Percentiles rank a stretch among this genome's conserved stretches.
Conservation (phyloP, 2,329 filamentous ascomycete genomes). For the Cladosporium phlei region DNA sequence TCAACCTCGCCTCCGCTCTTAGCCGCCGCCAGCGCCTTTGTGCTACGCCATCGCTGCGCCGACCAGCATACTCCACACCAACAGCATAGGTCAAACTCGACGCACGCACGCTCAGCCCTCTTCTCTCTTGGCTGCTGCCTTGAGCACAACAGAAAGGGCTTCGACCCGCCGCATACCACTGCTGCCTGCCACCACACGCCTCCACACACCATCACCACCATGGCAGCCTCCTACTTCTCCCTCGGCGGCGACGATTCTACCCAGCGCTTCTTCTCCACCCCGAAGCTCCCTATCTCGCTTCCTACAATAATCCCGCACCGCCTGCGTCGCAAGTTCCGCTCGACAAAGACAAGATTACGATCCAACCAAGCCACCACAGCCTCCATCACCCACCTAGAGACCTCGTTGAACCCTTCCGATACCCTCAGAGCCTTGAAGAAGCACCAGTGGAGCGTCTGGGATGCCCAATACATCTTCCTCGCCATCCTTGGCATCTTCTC, state of each 20-base stretch:
- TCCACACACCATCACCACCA: conserved; percentile 16
- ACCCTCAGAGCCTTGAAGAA: conserved; percentile 69
- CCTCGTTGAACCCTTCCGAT: conserved; percentile 74
- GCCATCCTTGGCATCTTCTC: conserved; percentile 74
- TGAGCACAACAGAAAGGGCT: conserved; percentile 19
- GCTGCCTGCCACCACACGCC: conserved; percentile 18
- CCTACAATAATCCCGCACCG: conserved; percentile 57
- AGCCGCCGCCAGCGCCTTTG: not conserved
- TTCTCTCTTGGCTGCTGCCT: conserved; percentile 21
- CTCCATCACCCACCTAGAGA: conserved; percentile 71
- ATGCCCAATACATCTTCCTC: conserved; percentile 77
- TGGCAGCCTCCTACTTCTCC: conserved; percentile 27
- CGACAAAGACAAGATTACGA: conserved; percentile 58
- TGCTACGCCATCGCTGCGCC: conserved; percentile 8
- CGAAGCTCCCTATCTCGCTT: conserved; percentile 45
- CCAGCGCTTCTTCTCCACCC: conserved; percentile 38
- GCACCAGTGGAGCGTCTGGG: conserved; percentile 76
- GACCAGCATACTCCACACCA: conserved; percentile 6
- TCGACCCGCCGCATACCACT: conserved; percentile 21
- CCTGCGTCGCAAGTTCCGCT: conserved; percentile 60
- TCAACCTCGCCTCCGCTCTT: not conserved
- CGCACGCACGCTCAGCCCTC: conserved; percentile 22
- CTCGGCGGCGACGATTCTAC: conserved; percentile 28
- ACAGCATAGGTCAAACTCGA: conserved; percentile 14
- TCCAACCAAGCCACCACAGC: conserved; percentile 59